phyloP scores from a whole-genome alignment of 192 early-diverging fungal species.

The Globomyces pollinis-pini region DNA sequence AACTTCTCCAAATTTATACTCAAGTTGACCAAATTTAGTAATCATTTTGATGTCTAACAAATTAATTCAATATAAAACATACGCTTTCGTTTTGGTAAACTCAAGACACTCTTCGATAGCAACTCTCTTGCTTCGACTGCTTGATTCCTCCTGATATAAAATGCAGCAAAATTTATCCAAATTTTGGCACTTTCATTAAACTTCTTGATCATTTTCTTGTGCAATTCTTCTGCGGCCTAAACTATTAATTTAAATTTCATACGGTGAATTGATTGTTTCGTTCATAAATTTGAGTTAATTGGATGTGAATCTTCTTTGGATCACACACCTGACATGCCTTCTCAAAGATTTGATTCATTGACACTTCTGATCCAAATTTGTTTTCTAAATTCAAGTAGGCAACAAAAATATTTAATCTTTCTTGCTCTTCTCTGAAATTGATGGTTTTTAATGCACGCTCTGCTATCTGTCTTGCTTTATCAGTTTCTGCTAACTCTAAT shows the following conservation, averaged over 20 bases:
- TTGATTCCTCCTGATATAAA: conserved; percentile 66
- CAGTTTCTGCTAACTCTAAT: conserved; percentile 84
- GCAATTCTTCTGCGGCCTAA: conserved; percentile 57
- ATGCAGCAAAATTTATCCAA: conserved; percentile 81
- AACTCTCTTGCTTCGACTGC: conserved; percentile 71
- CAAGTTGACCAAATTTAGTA: conserved; percentile 91
- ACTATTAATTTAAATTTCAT: background rate
- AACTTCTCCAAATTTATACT: conserved; percentile 90
- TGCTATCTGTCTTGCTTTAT: conserved; percentile 85
- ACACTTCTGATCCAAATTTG: conserved; percentile 78
- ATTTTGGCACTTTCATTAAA: conserved; percentile 86
- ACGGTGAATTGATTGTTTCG: conserved; percentile 68
- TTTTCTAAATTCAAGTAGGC: conserved; percentile 94
- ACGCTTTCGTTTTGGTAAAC: conserved; percentile 90
- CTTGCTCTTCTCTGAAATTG: conserved; percentile 83
- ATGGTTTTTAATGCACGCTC: conserved; percentile 93
- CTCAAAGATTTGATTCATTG: conserved; percentile 75
- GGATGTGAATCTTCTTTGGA: conserved; percentile 80
- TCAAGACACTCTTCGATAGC: conserved; percentile 70
- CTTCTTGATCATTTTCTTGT: conserved; percentile 69
- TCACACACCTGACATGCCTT: conserved; percentile 79
- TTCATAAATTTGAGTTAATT: conserved; percentile 86
- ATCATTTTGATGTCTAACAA: conserved; percentile 82
- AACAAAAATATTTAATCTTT: conserved; percentile 98
- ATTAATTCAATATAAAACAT: conserved; percentile 20